Evolutionary conservation across 2,329 filamentous ascomycete genomes (phyloP), one percentile per base, ranked within the genome.

Genomic region (Colletotrichum ledebouriae): DNA sequence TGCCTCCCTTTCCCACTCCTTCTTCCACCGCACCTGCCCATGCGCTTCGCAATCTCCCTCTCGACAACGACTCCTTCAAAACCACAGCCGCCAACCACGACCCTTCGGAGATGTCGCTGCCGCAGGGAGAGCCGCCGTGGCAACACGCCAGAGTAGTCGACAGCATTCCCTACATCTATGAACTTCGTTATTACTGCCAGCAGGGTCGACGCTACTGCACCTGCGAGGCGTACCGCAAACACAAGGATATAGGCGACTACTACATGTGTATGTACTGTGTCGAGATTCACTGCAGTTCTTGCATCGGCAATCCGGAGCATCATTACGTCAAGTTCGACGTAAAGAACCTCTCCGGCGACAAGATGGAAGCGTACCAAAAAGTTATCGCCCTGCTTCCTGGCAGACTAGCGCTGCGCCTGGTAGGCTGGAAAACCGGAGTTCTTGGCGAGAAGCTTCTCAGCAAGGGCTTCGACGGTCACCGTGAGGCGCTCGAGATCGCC

Each of bases 241-340:
- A 78, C 42, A 78, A 73, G 46, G 72, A 73, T 3, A 67, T 72
- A 1, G 56, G 72, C 2, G 72, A 29, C 4, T 74, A 53, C 20
- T 55, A 71, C 10, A 49, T 39, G 6, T 84, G 82, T 63, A n/a
- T 44, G 0, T 69, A 72, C 5, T 84, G 82, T 64, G 71, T 65
- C 6, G 74, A 74, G 6, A 76, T 76, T n/a, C 77, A 79, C 13
- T 84, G 82, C 72, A 67, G 69, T 11, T 73, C 68, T 33, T 84
- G 82, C 63, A 72, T 73, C 9, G 80, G 80, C 1, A 83, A 83
- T 37, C 81, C 82, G 0, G 39, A 49, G 0, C 82, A 84, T 65
- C 25, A 72, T 2, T 77, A 77, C 55, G 20, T 13, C 5, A 33
- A 2, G 70, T 71, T 6, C 20, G 61, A 22, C 39, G n/a, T 69